Evolutionary conservation across 1,284 basidiomycete genomes (phyloP), one percentile per base, ranked within the genome.

Genomic region (Trichosporon sp.): DNA sequence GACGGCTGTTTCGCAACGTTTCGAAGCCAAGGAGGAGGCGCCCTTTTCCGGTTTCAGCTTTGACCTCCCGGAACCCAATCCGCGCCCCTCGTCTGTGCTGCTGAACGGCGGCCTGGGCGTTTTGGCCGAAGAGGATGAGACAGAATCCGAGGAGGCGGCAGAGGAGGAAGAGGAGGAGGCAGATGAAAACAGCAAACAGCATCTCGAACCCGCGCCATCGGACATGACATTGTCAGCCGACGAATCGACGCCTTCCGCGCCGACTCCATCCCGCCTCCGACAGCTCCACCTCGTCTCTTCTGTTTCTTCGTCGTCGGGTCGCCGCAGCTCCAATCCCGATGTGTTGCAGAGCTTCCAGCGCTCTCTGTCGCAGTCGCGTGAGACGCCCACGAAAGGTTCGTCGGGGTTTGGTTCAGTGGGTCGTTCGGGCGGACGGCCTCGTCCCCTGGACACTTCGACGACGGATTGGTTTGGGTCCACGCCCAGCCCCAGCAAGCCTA

Each of bases 41-140:
- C 19, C 70, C 16, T 70, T 63, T 11, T 74, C 74, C 56, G 75
- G 68, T 4, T 66, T 71, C 31, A 54, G 49, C 49, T 68, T 72
- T n/a, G 65, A 58, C 52, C 13, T 54, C 37, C 36, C 59, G 9
- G 62, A 31, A n/a, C 56, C 29, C 62, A 25, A 34, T 61, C 59
- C 59, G 64, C 56, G 19, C 49, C 49, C 49, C 25, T 68, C 60
- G 23, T 68, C 59, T 66, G 59, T 69, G 46, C 59, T 71, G 46
- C 59, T 70, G 34, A 36, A 66, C 63, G 34, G 66, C 59, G 49
- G 74, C 70, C 58, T 65, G 70, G 65, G 71, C 68, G 33, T 69
- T 8, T 32, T 69, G 29, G 61, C 68, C n/a, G 77, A 78, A 49
- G 76, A 75, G 25, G 77, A 79, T 58, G 78, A 78, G 59, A 73